These are phyloP conservation scores for Podospora didyma DNA, from an alignment of 495 filamentous ascomycete species.

Conservation along the genomic window DNA sequence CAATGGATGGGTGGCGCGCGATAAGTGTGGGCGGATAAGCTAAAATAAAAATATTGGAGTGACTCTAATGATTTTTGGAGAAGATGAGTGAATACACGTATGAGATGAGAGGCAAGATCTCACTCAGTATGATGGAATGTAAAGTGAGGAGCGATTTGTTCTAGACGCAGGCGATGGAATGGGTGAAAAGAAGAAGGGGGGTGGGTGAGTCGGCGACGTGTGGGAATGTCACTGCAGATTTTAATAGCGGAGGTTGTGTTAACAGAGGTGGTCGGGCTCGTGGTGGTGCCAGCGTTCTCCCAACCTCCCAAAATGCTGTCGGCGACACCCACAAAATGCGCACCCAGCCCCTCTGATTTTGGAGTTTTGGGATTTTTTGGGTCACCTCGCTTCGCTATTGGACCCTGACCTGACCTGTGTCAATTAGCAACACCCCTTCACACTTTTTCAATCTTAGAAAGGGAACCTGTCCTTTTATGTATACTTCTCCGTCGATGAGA, in stretches of 20 bases:
- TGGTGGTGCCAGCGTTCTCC: slow-evolving; percentile 19
- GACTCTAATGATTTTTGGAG: background rate
- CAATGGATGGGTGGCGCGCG: background rate
- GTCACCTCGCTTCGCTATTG: slow-evolving; percentile 1
- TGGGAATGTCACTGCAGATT: slow-evolving; percentile 12
- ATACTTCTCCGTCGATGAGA: slow-evolving; percentile 3
- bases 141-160: background rate
- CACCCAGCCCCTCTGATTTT: slow-evolving; percentile 31
- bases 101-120: background rate
- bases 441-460: slow-evolving; percentile 1
- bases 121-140: background rate
- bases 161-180: background rate
- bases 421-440: slow-evolving; percentile 12
- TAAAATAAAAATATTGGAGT: background rate
- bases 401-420: background rate
- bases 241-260: slow-evolving; percentile 12
- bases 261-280: slow-evolving; percentile 20
- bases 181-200: background rate
- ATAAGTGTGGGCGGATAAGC: background rate
- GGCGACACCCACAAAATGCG: background rate
- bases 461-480: slow-evolving; percentile 9
- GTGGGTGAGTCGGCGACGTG: background rate
- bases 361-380: slow-evolving; percentile 1
- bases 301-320: slow-evolving; percentile 27
- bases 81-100: background rate